Base-by-base conservation (phyloP, 1,139 yeast genomes). In the Geotrichum candidum region DNA sequence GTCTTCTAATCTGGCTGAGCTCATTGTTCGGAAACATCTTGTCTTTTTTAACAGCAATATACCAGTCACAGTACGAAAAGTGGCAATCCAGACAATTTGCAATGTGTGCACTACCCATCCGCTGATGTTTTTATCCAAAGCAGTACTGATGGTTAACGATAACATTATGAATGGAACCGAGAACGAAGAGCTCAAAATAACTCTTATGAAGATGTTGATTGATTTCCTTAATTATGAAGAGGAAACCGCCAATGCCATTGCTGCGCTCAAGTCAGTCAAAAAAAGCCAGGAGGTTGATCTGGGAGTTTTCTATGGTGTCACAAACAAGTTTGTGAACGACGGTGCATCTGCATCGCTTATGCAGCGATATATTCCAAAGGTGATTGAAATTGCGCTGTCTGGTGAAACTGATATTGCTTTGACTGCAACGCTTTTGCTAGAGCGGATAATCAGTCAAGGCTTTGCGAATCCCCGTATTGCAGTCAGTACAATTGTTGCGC, bases 381-480 rank as follows among this genome's bases (percentile, higher is more conserved):
- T 87, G 5, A 73, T 87, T 45, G 73, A 74, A 2, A 71, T 85
- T 33, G 83, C 90, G 64, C 69, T 82, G 2, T 71, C 74, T 1
- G 80, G 80, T 23, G 80, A 82, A 52, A 77, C 79, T 0, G 76
- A 75, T 3, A 74, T 75, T 53, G 81, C 90, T 0, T 70, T 75
- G 53, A 69, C 79, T 2, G 84, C 88, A 0, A 79, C 86, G 7
- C 77, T 79, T 51, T 83, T 86, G 65, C 70, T 89, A 51, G 83
- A 80, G 61, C 72, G 82, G 55, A 81, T 87, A 31, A 79, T 87
- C 2, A 78, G 78, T 41, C 78, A 84, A 58, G 96, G 96, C 0
- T 86, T 83, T 72, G 88, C 87, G 0, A 89, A 87, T 69, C 96
- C 96, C 1, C 82, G 87, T 66, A 81, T 86, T 13, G 82, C 92